Evolutionary conservation across 1,284 basidiomycete genomes (phyloP).

Genomic region (Pseudozyma pruni): DNA sequence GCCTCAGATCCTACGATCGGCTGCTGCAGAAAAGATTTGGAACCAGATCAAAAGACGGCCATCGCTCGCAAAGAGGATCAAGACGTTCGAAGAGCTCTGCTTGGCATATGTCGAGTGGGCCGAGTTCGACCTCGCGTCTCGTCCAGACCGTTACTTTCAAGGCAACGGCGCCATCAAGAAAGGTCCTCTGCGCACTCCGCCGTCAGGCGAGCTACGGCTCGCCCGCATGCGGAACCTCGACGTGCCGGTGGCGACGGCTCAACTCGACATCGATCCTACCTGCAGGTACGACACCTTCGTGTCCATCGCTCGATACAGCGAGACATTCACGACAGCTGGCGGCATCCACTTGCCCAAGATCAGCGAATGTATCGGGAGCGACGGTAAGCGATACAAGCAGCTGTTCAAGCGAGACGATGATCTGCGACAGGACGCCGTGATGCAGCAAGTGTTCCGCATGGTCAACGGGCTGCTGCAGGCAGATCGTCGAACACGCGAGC

Average conservation of each 20-base stretch:
- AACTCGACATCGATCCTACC: constrained; percentile 79
- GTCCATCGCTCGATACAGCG: constrained; percentile 72
- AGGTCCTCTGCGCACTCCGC: constrained; percentile 38
- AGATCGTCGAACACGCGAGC: constrained; percentile 80
- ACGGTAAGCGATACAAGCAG: constrained; percentile 80
- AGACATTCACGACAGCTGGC: constrained; percentile 76
- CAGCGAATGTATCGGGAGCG: constrained; percentile 76
- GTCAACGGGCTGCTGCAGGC: constrained; percentile 81
- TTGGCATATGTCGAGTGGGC: constrained; percentile 85
- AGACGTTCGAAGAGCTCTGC: constrained; percentile 77
- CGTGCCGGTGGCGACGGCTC: constrained; percentile 79
- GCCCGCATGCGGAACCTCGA: constrained; percentile 34
- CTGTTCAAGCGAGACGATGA: constrained; percentile 94
- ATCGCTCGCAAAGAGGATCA: constrained; percentile 70
- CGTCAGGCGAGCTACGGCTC: constrained; percentile 37
- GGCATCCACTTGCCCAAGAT: constrained; percentile 88
- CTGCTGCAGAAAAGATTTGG: constrained; percentile 79
- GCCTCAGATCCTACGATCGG: constrained; percentile 70
- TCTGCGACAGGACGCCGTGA: constrained; percentile 94
- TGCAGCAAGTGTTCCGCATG: constrained; percentile 96
- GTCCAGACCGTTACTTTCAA: constrained; percentile 37
- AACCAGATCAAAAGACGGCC: constrained; percentile 72
- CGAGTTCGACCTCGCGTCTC: constrained; percentile 71
- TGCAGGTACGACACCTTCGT: constrained; percentile 73
- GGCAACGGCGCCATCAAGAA: constrained; percentile 39